These are phyloP conservation scores for Syzygium jambos DNA, from an alignment of 345 rosid species.

Conservation along the genomic window DNA sequence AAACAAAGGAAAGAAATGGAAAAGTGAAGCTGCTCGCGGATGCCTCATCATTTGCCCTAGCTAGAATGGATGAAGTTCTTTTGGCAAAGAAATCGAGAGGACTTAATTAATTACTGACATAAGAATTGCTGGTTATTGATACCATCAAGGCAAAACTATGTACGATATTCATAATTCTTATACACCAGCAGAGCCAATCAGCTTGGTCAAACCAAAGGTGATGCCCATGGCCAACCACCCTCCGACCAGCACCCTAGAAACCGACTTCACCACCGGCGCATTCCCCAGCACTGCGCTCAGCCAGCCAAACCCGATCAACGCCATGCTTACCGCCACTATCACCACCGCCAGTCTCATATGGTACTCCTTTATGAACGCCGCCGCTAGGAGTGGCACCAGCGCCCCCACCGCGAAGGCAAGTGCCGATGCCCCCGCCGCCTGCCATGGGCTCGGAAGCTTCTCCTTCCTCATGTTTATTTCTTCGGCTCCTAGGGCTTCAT, in stretches of 20 bases:
- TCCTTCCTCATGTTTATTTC: conserved; percentile 5
- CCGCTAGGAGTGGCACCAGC: conserved; percentile 23
- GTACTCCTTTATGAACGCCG: conserved; percentile 19
- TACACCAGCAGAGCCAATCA: conserved; percentile 9
- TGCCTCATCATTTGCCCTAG: neutral
- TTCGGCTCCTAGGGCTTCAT: neutral
- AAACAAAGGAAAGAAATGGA: neutral
- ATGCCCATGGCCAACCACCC: conserved; percentile 42
- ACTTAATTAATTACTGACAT: neutral
- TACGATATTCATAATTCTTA: neutral
- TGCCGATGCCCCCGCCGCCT: conserved; percentile 32
- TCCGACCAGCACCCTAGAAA: conserved; percentile 27
- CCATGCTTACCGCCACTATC: conserved; percentile 18
- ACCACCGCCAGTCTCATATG: conserved; percentile 18
- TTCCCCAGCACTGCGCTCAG: conserved; percentile 23
- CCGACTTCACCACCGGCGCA: conserved; percentile 17
- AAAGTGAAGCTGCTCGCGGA: neutral
- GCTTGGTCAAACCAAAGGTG: conserved; percentile 26
- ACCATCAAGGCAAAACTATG: neutral
- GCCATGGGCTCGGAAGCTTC: conserved; percentile 27
- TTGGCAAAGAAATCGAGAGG: neutral
- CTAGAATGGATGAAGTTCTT: neutral
- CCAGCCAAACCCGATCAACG: conserved; percentile 30
- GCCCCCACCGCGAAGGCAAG: conserved; percentile 26
- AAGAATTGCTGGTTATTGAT: neutral